Conservation (phyloP, 371 early-diverging fungal genomes). For the Nematocida major region DNA sequence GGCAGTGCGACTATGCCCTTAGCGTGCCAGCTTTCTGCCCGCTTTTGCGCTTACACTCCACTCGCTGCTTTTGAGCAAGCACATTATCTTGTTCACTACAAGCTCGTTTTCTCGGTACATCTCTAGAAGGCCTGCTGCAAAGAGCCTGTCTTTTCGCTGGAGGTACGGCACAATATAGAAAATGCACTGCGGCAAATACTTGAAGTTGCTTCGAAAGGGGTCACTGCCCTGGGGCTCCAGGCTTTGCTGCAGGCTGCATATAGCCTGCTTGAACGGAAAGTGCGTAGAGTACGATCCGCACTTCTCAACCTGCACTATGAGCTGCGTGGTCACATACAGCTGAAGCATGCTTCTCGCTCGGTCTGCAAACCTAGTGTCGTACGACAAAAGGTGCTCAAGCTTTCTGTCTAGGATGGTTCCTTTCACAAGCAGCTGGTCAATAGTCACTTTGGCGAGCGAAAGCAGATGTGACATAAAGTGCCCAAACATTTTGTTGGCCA, state of each 20-base stretch:
- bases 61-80: too few species aligned
- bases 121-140: not conserved
- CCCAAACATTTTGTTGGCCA: not conserved
- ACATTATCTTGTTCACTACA: not conserved
- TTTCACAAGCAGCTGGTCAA: constrained; percentile 13
- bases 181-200: not conserved
- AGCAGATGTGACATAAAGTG: constrained; percentile 30
- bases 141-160: constrained; percentile 18
- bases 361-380: not conserved
- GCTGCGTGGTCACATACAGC: not conserved
- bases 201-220: not conserved
- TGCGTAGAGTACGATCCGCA: not conserved
- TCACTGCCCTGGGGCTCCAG: not conserved
- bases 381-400: constrained; percentile 17
- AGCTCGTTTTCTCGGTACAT: constrained; percentile 2
- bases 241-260: not conserved
- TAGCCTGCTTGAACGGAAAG: not conserved
- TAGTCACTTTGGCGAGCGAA: not conserved
- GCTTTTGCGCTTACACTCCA: too few species aligned
- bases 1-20: too few species aligned
- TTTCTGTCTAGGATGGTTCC: constrained; percentile 16
- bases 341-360: not conserved
- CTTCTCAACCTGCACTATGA: constrained; percentile 7
- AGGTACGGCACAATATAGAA: constrained; percentile 21
- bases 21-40: too few species aligned